Conservation (phyloP, 2,329 filamentous ascomycete genomes). For the Paecilomyces variotii region DNA sequence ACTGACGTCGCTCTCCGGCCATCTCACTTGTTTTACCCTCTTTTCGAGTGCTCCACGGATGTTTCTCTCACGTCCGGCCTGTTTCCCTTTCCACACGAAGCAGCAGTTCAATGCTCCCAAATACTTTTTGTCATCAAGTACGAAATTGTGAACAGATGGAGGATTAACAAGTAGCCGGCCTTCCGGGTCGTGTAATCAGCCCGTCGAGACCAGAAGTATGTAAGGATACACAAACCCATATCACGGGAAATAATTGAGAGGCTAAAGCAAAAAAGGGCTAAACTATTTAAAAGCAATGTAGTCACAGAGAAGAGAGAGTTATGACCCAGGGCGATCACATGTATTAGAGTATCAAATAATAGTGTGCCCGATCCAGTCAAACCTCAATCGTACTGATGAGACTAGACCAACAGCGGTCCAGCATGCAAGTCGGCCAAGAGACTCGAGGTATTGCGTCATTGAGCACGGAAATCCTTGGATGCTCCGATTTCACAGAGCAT, state of each 20-base stretch:
- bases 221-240: constrained; percentile 7
- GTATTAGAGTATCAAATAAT: not conserved
- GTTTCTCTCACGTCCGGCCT: not conserved
- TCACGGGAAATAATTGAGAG: constrained; percentile 3
- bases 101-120: not conserved
- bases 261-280: constrained; percentile 3
- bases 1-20: not conserved
- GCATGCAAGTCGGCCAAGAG: not conserved
- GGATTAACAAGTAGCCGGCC: not conserved
- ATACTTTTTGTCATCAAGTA: not conserved
- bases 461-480: not conserved
- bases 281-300: constrained; percentile 2
- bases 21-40: not conserved
- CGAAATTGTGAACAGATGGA: not conserved
- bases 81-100: not conserved
- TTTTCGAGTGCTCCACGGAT: not conserved
- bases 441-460: not conserved
- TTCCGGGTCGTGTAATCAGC: not conserved
- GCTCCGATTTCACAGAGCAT: constrained; percentile 36
- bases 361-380: not conserved
- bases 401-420: not conserved
- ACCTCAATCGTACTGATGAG: not conserved
- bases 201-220: not conserved
- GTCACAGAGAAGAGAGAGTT: constrained; percentile 1
- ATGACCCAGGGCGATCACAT: constrained; percentile 1